phyloP scores from a whole-genome alignment of 805 yeast species.

The Deakozyma indianensis region DNA sequence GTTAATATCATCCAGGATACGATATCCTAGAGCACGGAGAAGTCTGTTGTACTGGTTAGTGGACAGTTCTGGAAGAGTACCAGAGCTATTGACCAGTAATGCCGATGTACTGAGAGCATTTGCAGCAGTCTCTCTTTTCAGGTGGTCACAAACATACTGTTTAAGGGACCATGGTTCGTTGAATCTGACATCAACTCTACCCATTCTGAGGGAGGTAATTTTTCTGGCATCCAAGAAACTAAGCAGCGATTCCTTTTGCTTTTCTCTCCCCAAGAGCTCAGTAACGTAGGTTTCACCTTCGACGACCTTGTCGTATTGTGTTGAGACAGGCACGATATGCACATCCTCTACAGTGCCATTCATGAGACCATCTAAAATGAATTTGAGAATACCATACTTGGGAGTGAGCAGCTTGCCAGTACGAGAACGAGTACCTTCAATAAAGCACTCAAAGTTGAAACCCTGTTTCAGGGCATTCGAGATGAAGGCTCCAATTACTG shows the following conservation, averaged over 20 bases:
- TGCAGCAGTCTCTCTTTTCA: slow-evolving; percentile 10
- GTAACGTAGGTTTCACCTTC: slow-evolving; percentile 40
- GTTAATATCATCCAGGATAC: slow-evolving; percentile 38
- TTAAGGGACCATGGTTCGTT: slow-evolving; percentile 28
- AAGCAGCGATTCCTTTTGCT: slow-evolving; percentile 35
- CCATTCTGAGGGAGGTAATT: slow-evolving; percentile 21
- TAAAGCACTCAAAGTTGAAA: slow-evolving; percentile 41
- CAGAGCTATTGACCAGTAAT: not conserved
- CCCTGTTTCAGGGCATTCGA: slow-evolving; percentile 36
- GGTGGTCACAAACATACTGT: slow-evolving; percentile 18
- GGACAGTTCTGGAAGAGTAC: slow-evolving; percentile 4
- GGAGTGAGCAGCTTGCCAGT: slow-evolving; percentile 52
- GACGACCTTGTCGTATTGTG: slow-evolving; percentile 45
- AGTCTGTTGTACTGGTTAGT: slow-evolving; percentile 12
- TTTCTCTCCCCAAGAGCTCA: slow-evolving; percentile 44
- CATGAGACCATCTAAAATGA: slow-evolving; percentile 31
- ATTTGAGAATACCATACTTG: slow-evolving; percentile 46
- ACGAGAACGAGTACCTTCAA: slow-evolving; percentile 54
- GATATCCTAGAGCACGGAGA: slow-evolving; percentile 39
- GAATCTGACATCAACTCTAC: slow-evolving; percentile 27
- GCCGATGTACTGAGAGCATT: slow-evolving; percentile 1
- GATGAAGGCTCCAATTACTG: slow-evolving; percentile 27
- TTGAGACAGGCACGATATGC: slow-evolving; percentile 40
- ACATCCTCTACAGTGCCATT: slow-evolving; percentile 27
- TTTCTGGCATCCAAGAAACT: slow-evolving; percentile 22